Percentiles rank a stretch among this genome's conserved stretches.
Evolutionary conservation across 2,329 filamentous ascomycete species (phyloP).

Genomic region (Blastomyces emzantsi): DNA sequence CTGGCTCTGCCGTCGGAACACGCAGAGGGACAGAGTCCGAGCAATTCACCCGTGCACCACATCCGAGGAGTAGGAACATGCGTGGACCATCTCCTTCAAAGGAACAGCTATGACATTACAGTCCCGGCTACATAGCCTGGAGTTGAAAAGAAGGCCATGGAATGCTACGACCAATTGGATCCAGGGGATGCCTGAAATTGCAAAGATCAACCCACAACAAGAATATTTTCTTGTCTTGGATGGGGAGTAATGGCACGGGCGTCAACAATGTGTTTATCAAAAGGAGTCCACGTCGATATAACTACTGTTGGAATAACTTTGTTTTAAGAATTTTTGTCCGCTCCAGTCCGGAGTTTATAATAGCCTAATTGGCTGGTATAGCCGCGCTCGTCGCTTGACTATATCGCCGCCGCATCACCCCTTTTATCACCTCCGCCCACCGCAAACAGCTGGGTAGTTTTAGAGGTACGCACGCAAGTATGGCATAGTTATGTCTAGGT

Average conservation of each 20-base stretch:
- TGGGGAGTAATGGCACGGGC: no score
- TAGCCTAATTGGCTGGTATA: no score
- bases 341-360: not conserved
- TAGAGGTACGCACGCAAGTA: not conserved
- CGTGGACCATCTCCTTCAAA: not conserved
- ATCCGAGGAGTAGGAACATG: not conserved
- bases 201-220: not conserved
- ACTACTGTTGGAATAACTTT: not conserved
- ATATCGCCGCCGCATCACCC: no score
- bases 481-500: not conserved
- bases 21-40: not conserved
- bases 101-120: not conserved
- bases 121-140: no score
- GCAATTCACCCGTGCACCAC: not conserved
- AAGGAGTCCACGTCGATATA: no score
- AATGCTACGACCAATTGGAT: not conserved
- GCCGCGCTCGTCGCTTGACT: no score
- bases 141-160: not conserved
- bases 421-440: not conserved
- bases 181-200: no score
- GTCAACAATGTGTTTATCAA: no score
- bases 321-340: not conserved
- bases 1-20: not conserved
- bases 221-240: not conserved
- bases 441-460: not conserved